Evolutionary conservation across 208 protist species (phyloP).

Genomic region (Wallacemonas sp.): DNA sequence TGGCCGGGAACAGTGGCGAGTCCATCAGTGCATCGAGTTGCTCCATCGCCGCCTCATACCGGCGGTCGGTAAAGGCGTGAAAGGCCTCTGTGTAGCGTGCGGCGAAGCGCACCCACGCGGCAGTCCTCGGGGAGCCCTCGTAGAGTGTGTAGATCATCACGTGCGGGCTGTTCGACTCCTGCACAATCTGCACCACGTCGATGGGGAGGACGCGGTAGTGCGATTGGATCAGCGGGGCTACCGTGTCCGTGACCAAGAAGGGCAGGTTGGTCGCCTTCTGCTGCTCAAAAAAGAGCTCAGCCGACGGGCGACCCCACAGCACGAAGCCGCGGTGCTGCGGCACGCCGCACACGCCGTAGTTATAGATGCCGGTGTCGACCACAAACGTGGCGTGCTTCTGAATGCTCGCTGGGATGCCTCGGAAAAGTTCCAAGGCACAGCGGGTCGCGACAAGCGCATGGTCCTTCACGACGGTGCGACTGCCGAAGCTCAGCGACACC

Average conservation of each 20-base stretch:
- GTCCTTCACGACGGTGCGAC: slow-evolving; percentile 21
- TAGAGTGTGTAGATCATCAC: slow-evolving; percentile 37
- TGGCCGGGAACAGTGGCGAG: not conserved
- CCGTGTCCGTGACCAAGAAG: slow-evolving; percentile 38
- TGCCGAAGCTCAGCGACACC: slow-evolving; percentile 44
- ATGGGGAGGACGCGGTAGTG: slow-evolving; percentile 40
- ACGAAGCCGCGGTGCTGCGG: slow-evolving; percentile 40
- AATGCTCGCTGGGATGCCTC: slow-evolving; percentile 17
- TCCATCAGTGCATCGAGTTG: not conserved
- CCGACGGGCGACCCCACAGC: slow-evolving; percentile 28
- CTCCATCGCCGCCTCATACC: not conserved
- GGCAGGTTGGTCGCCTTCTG: slow-evolving; percentile 29
- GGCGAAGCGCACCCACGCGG: slow-evolving; percentile 25
- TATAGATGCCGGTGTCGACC: slow-evolving; percentile 41
- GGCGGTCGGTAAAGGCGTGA: slow-evolving; percentile 9
- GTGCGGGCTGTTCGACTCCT: slow-evolving; percentile 17
- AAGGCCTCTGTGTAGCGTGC: slow-evolving; percentile 25
- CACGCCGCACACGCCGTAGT: slow-evolving; percentile 35
- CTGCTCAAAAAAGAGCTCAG: slow-evolving; percentile 28
- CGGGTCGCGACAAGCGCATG: slow-evolving; percentile 37
- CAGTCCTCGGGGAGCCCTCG: slow-evolving; percentile 19
- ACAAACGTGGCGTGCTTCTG: slow-evolving; percentile 31
- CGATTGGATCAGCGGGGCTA: slow-evolving; percentile 32
- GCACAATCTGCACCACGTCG: slow-evolving; percentile 25
- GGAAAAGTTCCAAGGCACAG: slow-evolving; percentile 42